These are phyloP conservation scores for Leersia perrieri DNA, from an alignment of 176 grass and related monocot species.

Conservation along the genomic window DNA sequence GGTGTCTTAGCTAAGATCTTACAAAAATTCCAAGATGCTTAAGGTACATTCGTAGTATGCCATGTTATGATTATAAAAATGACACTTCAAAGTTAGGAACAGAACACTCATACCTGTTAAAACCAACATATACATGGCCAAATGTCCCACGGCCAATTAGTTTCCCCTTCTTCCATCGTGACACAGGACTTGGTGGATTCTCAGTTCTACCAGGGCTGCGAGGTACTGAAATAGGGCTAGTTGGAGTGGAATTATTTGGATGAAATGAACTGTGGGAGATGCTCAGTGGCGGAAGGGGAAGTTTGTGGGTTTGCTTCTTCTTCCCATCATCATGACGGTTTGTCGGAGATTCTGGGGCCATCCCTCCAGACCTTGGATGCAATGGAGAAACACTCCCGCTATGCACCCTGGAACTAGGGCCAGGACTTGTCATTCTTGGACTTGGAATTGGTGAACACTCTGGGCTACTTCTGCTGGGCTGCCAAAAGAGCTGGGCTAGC, in stretches of 20 bases:
- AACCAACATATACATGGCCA: slow-evolving; percentile 98
- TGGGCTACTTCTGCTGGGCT: slow-evolving; percentile 74
- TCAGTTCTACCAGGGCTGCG: slow-evolving; percentile 83
- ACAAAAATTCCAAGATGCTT: slow-evolving; percentile 13
- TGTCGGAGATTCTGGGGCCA: slow-evolving; percentile 87
- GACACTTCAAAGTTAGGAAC: background rate
- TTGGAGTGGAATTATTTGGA: slow-evolving; percentile 71
- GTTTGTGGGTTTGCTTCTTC: slow-evolving; percentile 91
- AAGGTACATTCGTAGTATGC: background rate
- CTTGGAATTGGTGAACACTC: slow-evolving; percentile 95
- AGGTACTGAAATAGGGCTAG: slow-evolving; percentile 64
- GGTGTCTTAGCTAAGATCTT: background rate
- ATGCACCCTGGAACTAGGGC: slow-evolving; percentile 90
- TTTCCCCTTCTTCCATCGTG: slow-evolving; percentile 98
- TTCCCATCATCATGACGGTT: slow-evolving; percentile 60
- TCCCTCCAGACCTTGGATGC: slow-evolving; percentile 84
- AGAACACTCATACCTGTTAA: slow-evolving; percentile 78
- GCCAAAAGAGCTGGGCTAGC: slow-evolving; percentile 84
- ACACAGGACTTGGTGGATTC: slow-evolving; percentile 74
- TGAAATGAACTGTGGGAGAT: slow-evolving; percentile 66
- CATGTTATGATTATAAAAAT: background rate
- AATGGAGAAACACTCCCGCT: slow-evolving; percentile 93
- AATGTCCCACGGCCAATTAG: slow-evolving; percentile 90
- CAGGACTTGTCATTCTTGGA: slow-evolving; percentile 93
- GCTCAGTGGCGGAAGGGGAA: slow-evolving; percentile 90